A percentile compares a stretch with the other conserved stretches of the same genome.
Evolutionary conservation across 306 rosid genomes (phyloP).

Genomic region (Abrus pulchellus): DNA sequence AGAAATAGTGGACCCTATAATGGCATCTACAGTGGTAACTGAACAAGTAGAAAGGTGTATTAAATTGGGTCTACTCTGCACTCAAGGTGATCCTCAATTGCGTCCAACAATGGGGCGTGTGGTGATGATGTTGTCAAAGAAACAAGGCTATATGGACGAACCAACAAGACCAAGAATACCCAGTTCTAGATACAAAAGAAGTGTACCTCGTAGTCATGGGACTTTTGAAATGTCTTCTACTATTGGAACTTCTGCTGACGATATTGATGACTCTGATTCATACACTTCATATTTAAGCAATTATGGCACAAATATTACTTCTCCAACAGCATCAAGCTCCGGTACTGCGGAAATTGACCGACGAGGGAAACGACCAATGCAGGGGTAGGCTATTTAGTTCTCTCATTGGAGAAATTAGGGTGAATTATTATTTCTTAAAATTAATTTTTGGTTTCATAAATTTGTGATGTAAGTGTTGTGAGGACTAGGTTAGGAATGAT

Average conservation of each 20-base stretch:
- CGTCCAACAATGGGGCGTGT: slow-evolving; percentile 86
- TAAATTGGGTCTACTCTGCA: slow-evolving; percentile 50
- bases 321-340: slow-evolving; percentile 49
- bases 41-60: slow-evolving; percentile 77
- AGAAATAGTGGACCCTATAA: slow-evolving; percentile 71
- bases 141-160: slow-evolving; percentile 70
- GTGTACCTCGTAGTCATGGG: slow-evolving; percentile 33
- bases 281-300: slow-evolving; percentile 54
- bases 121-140: slow-evolving; percentile 75
- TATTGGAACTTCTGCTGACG: slow-evolving; percentile 45
- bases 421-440: not conserved
- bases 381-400: slow-evolving; percentile 36
- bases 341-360: slow-evolving; percentile 41
- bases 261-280: slow-evolving; percentile 55
- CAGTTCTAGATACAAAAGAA: slow-evolving; percentile 69
- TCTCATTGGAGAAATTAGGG: not conserved
- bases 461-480: not conserved
- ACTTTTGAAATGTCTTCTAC: slow-evolving; percentile 40
- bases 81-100: slow-evolving; percentile 68
- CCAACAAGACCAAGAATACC: slow-evolving; percentile 78
- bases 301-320: slow-evolving; percentile 17
- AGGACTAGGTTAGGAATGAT: not conserved
- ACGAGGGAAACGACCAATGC: slow-evolving; percentile 72
- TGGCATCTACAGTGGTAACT: slow-evolving; percentile 60
- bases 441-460: slow-evolving; percentile 8